Evolutionary conservation across 225 moss, liverwort and hornwort genomes (phyloP).

Genomic region (Ulota crispa): DNA sequence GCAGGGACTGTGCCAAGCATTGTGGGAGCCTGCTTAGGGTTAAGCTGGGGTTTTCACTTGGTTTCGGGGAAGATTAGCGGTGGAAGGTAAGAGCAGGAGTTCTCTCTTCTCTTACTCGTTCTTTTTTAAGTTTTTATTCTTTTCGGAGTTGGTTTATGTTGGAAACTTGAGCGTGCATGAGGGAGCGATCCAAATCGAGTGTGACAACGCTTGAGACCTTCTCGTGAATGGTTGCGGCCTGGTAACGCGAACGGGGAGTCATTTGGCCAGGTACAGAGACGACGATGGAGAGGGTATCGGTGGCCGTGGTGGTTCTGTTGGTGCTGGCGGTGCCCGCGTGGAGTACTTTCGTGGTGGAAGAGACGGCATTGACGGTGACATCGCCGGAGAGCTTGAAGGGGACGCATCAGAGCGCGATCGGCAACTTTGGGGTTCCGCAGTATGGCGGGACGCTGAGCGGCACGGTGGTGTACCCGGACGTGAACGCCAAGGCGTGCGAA

Average conservation of each 20-base stretch:
- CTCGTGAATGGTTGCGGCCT: constrained; percentile 22
- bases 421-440: constrained; percentile 89
- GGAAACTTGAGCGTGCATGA: background rate
- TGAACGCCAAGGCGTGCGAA: constrained; percentile 40
- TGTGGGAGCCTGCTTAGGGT: constrained; percentile 11
- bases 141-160: background rate
- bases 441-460: constrained; percentile 84
- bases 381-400: constrained; percentile 59
- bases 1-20: background rate
- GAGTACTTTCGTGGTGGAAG: constrained; percentile 70
- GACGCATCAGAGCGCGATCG: constrained; percentile 72
- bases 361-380: constrained; percentile 64
- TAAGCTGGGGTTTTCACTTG: background rate
- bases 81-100: background rate
- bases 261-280: background rate
- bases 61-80: background rate
- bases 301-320: background rate
- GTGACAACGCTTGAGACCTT: background rate
- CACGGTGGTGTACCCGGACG: constrained; percentile 53
- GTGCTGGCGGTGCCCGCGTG: constrained; percentile 28
- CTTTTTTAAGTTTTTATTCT: too few species aligned
- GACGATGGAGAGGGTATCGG: constrained; percentile 15
- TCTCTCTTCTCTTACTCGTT: background rate
- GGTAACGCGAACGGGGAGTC: background rate
- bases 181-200: background rate